A percentile compares a stretch with the other conserved stretches of the same genome.
Conservation (phyloP, 305 asterid species). For the Solanum hybrid region DNA sequence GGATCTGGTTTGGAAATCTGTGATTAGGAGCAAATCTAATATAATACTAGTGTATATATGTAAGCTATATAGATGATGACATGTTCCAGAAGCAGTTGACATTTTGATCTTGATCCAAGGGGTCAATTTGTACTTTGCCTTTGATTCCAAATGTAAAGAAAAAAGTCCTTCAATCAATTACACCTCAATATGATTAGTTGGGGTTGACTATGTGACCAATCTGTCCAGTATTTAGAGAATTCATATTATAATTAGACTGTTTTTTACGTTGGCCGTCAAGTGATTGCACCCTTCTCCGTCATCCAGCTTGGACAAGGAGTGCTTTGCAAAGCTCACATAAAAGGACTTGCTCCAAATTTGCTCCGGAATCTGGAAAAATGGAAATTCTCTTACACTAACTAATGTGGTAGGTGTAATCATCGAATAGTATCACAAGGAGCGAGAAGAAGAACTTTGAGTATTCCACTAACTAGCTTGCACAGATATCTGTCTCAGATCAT, state of each 20-base stretch:
- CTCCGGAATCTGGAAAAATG: not conserved
- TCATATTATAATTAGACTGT: not conserved
- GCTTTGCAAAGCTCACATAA: not conserved
- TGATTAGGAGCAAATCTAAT: not conserved
- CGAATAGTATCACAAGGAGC: not conserved
- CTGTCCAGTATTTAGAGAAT: not conserved
- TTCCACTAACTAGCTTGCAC: not conserved
- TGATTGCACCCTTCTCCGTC: not conserved
- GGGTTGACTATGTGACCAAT: not conserved
- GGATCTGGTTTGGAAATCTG: not conserved
- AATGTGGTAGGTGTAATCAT: not conserved
- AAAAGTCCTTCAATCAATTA: not conserved
- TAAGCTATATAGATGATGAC: not conserved
- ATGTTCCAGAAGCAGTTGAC: not conserved
- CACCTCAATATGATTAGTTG: not conserved
- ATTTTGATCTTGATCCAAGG: not conserved
- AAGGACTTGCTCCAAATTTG: not conserved
- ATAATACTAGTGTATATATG: not conserved
- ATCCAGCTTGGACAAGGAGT: not conserved
- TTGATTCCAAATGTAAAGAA: not conserved
- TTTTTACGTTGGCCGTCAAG: not conserved
- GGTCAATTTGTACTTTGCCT: not conserved
- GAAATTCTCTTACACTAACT: not conserved
- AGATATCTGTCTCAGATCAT: not conserved
- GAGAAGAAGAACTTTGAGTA: not conserved